Percentiles rank a stretch among this genome's conserved stretches.
phyloP scores from a whole-genome alignment of 257 asterid genomes.

The Capsicum rhomboideum region DNA sequence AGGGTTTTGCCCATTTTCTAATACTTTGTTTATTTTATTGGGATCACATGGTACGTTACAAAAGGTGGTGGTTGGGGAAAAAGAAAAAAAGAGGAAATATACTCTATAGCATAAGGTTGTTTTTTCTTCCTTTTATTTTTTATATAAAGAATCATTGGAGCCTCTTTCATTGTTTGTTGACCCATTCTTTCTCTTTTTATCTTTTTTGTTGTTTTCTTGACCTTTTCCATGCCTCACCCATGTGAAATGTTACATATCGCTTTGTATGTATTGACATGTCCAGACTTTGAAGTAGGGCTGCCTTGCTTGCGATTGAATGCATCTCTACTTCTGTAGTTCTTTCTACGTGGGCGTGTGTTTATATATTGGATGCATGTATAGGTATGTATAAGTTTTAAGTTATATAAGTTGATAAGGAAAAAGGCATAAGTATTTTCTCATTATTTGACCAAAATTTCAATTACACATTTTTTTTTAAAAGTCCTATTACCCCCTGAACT shows the following conservation, averaged over 20 bases:
- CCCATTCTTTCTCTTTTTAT: not conserved
- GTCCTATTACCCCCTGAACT: no score
- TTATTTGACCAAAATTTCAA: no score
- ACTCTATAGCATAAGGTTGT: not conserved
- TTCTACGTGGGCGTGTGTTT: not conserved
- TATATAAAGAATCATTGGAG: not conserved
- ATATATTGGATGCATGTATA: not conserved
- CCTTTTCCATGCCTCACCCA: not conserved
- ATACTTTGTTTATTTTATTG: not conserved
- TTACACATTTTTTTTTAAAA: no score
- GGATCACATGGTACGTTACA: not conserved
- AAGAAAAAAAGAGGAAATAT: not conserved
- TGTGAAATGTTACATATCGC: not conserved
- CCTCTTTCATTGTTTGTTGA: not conserved
- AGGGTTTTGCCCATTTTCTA: not conserved
- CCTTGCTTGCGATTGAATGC: not conserved
- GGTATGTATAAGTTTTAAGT: not conserved
- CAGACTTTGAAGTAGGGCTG: not conserved
- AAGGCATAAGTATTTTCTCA: no score
- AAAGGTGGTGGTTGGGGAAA: not conserved
- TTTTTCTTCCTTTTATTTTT: not conserved
- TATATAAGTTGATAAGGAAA: no score
- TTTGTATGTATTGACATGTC: not conserved
- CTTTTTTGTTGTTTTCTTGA: not conserved
- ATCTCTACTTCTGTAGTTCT: not conserved